Evolutionary conservation across 2,329 filamentous ascomycete genomes (phyloP), one percentile per base, ranked within the genome.

Genomic region (Graphilbum sp.): DNA sequence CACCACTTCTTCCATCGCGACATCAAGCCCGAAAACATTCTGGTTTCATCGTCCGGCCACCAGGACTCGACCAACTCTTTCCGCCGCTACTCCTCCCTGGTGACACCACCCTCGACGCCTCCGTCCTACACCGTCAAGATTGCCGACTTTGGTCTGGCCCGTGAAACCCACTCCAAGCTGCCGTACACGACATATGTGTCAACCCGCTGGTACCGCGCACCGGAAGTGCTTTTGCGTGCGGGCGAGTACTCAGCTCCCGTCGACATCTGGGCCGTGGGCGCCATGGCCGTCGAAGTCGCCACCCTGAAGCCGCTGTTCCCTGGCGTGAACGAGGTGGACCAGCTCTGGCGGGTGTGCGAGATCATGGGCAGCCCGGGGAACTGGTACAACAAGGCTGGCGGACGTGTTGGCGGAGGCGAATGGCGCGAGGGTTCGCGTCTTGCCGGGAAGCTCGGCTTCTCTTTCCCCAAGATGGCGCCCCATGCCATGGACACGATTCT

Each of bases 131-230:
- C 87, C 0, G 90, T 98, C 50, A 98, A 98, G 65, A 94, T 98
- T 50, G 90, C 90, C 51, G 90, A 98, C 56, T 98, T 98, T 60
- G 90, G 90, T 46, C 72, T 98, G 15, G 90, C 90, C n/a, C 73
- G 90, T 50, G 90, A 98, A 61, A 98, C 87, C 0, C 86, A 96
- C 55, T 96, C 90, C 2, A 93, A 90, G 56, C 68, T 92, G 30
- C 87, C 90, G 0, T 98, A 96, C 61, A 98, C 90, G 0, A 98
- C 90, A 3, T 98, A 98, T 50, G 90, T 98, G 32, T 98, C 90
- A 1, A 98, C 90, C 4, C 69, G 90, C 58, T 98, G 90, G 90
- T 98, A 98, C 60, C 80, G 90, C 46, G 90, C 90, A 3, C 90
- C 90, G 0, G 90, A 98, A 54, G 90, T 98, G 2, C 69, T 98